Conservation (phyloP, 345 rosid species). For the Melastoma malabathricum region DNA sequence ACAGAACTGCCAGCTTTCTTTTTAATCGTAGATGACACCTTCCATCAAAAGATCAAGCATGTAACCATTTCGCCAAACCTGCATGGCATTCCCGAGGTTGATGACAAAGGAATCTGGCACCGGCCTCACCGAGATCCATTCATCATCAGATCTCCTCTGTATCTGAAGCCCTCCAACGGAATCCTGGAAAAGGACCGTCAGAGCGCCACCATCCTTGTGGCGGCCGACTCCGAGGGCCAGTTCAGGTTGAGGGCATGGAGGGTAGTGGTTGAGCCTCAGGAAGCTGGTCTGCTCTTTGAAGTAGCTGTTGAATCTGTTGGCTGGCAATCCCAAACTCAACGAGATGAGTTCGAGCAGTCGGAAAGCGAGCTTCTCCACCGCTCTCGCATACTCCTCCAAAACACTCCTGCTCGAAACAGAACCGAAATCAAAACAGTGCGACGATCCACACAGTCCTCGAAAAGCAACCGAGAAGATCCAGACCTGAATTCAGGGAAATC, state of each 20-base stretch:
- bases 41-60: background rate
- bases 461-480: too few species aligned
- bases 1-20: background rate
- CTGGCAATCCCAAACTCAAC: conserved; percentile 50
- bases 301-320: conserved; percentile 30
- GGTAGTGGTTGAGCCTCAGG: conserved; percentile 57
- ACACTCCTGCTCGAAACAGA: conserved; percentile 26
- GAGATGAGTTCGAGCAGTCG: conserved; percentile 51
- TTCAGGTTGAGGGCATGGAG: conserved; percentile 67
- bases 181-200: conserved; percentile 69
- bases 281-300: conserved; percentile 57
- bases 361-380: conserved; percentile 50
- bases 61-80: conserved; percentile 4
- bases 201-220: conserved; percentile 71
- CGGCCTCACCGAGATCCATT: conserved; percentile 56
- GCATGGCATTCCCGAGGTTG: conserved; percentile 49
- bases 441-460: too few species aligned
- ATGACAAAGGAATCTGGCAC: conserved; percentile 44
- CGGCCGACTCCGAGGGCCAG: conserved; percentile 82
- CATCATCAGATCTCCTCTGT: conserved; percentile 51
- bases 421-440: background rate
- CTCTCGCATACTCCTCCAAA: conserved; percentile 57
- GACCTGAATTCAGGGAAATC: conserved; percentile 51
- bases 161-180: conserved; percentile 75
- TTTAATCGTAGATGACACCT: too few species aligned